A percentile compares a stretch with the other conserved stretches of the same genome.
Evolutionary conservation across 2,329 filamentous ascomycete species (phyloP).

Genomic region (Ophiognomonia clavigignenti-juglandacearum): DNA sequence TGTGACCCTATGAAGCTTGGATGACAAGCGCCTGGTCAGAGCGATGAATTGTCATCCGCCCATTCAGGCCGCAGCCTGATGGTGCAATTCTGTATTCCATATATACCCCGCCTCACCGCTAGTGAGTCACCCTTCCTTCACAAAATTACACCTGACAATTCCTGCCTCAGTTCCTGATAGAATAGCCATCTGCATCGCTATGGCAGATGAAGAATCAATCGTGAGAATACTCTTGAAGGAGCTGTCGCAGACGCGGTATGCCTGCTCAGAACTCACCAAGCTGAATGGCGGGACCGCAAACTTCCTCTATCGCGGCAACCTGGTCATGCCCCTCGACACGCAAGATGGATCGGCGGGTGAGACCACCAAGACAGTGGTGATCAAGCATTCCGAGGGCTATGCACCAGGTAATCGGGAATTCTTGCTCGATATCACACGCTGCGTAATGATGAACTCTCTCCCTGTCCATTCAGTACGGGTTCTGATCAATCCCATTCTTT

Average conservation of each 20-base stretch:
- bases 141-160: too few species aligned
- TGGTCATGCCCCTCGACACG: conserved; percentile 19
- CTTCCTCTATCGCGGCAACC: conserved; percentile 35
- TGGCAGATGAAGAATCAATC: neutral
- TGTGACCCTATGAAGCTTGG: too few species aligned
- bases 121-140: too few species aligned
- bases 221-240: neutral
- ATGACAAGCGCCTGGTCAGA: too few species aligned
- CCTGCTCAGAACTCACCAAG: conserved; percentile 27
- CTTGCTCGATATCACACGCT: conserved; percentile 29
- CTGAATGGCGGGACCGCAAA: conserved; percentile 36
- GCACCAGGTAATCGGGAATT: conserved; percentile 30
- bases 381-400: conserved; percentile 32
- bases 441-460: conserved; percentile 20
- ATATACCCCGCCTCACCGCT: too few species aligned
- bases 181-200: too few species aligned
- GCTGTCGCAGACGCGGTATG: conserved; percentile 26
- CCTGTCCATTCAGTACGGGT: neutral
- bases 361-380: conserved; percentile 25
- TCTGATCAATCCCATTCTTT: neutral
- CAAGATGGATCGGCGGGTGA: conserved; percentile 2
- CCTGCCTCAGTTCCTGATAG: too few species aligned
- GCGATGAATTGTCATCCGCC: too few species aligned
- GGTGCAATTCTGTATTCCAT: too few species aligned
- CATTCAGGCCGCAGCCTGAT: too few species aligned